Evolutionary conservation across 257 asterid species (phyloP).

Genomic region (Avicennia marina): DNA sequence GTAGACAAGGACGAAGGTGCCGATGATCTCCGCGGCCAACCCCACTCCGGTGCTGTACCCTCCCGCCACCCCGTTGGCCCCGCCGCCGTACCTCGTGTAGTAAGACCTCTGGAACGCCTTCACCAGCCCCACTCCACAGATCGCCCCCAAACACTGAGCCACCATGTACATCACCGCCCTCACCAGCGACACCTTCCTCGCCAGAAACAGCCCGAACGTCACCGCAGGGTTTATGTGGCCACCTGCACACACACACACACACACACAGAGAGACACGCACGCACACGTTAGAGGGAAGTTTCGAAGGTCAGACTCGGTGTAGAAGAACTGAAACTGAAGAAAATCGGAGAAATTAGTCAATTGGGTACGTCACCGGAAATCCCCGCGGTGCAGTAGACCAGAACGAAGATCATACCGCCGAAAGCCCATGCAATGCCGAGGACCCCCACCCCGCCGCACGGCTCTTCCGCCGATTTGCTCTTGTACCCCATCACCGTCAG

Average conservation of each 20-base stretch:
- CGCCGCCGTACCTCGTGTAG: slow-evolving; percentile 32
- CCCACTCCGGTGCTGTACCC: slow-evolving; percentile 36
- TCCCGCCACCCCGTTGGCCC: slow-evolving; percentile 27
- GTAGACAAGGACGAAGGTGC: background rate
- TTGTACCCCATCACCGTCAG: slow-evolving; percentile 42
- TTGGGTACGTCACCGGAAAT: slow-evolving; percentile 28
- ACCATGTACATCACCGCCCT: slow-evolving; percentile 39
- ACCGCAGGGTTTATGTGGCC: slow-evolving; percentile 39
- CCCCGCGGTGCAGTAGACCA: slow-evolving; percentile 32
- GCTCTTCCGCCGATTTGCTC: slow-evolving; percentile 20
- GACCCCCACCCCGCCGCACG: slow-evolving; percentile 44
- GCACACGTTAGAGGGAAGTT: too few relatives aligned
- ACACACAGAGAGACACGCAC: too few relatives aligned
- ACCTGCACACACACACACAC: slow-evolving; percentile 23
- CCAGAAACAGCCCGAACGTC: slow-evolving; percentile 37
- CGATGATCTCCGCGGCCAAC: slow-evolving; percentile 27
- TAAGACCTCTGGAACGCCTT: slow-evolving; percentile 29
- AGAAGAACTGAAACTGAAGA: background rate
- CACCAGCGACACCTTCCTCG: slow-evolving; percentile 37
- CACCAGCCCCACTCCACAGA: slow-evolving; percentile 41
- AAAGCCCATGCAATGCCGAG: slow-evolving; percentile 55
- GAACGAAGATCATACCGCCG: slow-evolving; percentile 49
- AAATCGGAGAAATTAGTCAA: background rate
- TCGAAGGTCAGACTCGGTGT: background rate
- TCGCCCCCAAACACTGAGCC: slow-evolving; percentile 47